Evolutionary conservation across 345 rosid species (phyloP), one percentile per base, ranked within the genome.

Genomic region (Melaleuca alternifolia): DNA sequence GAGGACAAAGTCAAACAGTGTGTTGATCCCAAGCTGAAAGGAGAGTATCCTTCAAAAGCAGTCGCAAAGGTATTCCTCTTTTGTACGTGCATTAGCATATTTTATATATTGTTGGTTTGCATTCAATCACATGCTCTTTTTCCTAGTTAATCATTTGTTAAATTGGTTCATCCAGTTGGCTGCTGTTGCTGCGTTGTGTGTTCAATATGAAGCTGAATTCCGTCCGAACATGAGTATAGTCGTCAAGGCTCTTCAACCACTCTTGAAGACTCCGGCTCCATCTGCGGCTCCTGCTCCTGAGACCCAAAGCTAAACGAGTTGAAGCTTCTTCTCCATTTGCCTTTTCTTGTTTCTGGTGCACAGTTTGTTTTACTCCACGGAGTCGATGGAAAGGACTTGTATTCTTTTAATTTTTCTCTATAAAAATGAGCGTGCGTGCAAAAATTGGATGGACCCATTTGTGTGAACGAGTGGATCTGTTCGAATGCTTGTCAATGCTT

Each of bases 1-100:
- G 99, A 97, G 89, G 99, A 96, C 92, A 97, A 97, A 89, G 99
- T 97, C 81, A 97, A 95, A 85, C 99, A 97, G 87, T 97, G 99
- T 88, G 98, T 97, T 56, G 99, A 97, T 94, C 99, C 99, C 85
- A 97, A 94, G 92, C 95, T 97, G 86, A 94, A 97, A 90, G 98
- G 98, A 86, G 99, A 94, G 52, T 96, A 96, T 87, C 98, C 98
- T 76, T 95, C 97, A 37, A 97, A 97, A 89, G 99, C 96, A 89
- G 95, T 97, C 87, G 99, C 99, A 71, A 97, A 97, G 99, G 99
- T 94, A 90, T 83, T 51, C 20, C 30, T 81, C 41, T 88, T 50
- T 86, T 61, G 56, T 50, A 46, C 54, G 48, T 50, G 77, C 85
- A 37, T 33, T 10, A 57, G 86, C 7, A 1, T 54, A 3, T 21